Evolutionary conservation across 306 rosid species (phyloP), one percentile per base, ranked within the genome.

Genomic region (Delonix regia): DNA sequence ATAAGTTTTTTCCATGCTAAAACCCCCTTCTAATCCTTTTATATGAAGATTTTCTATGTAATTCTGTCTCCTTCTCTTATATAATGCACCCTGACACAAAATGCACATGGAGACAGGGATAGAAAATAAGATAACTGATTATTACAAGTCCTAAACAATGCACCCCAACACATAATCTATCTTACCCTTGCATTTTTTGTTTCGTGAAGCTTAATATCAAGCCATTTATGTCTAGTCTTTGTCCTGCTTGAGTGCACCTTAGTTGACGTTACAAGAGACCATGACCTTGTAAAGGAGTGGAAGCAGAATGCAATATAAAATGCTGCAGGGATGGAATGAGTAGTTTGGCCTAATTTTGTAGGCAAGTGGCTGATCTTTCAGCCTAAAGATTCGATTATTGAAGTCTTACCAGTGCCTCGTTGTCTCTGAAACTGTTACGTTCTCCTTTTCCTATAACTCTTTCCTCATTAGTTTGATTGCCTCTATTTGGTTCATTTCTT

Each of bases 391-490:
- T 77, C 49, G 49, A 16, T 74, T 60, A 6, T 60, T 13, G 16
- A 28, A 18, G 1, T 60, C 65, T 59, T 59, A 5, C 36, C 28
- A 7, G 10, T 60, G 36, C n/a, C 21, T 12, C 5, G 12, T 60
- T 49, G n/a, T 24, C 28, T 45, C 9, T 16, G 4, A 45, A 52
- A 15, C 21, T 27, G n/a, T 13, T 27, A 5, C 2, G 11, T 57
- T 60, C 67, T 61, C 42, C 22, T 45, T 57, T 14, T 55, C n/a
- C 18, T 44, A 44, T 64, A 21, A 55, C 33, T 69, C 51, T 53
- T 34, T 69, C 47, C 68, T 72, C 51, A 41, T 66, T 22, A 42
- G 22, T n/a, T 57, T 75, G 59, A 14, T 65, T 56, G 34, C 33
- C 57, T 28, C 63, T 56, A 56, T 56, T 22, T 53, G 3, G 61